Conservation (phyloP, 352 stramenopile species). For the Phytophthora fragariaefolia region DNA sequence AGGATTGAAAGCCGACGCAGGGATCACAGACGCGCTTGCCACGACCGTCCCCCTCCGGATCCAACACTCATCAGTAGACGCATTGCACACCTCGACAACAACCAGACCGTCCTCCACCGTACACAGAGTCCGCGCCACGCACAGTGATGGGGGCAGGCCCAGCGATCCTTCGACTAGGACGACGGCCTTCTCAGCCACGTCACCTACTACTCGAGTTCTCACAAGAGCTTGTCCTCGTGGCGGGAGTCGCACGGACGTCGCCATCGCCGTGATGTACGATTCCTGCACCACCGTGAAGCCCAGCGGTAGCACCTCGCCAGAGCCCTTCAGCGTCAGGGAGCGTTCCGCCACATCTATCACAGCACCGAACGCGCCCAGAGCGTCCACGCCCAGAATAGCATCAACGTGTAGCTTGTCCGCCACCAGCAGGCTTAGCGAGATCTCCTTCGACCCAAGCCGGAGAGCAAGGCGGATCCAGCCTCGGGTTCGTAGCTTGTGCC, state of each 20-base stretch:
- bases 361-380: background rate
- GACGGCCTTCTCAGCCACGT: background rate
- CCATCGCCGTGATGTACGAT: background rate
- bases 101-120: background rate
- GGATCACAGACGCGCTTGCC: background rate
- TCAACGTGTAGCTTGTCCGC: constrained; percentile 1
- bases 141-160: background rate
- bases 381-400: constrained; percentile 1
- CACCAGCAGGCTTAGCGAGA: background rate
- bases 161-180: constrained; percentile 6
- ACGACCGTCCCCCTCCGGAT: constrained; percentile 1
- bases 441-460: background rate
- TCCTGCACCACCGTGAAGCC: constrained; percentile 2
- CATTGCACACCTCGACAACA: constrained; percentile 7
- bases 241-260: background rate
- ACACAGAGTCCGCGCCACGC: constrained; percentile 2
- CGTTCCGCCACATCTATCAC: constrained; percentile 4
- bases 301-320: background rate
- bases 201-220: background rate
- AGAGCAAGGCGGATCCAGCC: background rate
- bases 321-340: constrained; percentile 1
- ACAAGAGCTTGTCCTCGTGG: constrained; percentile 2
- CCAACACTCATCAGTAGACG: constrained; percentile 2
- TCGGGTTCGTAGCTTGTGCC: background rate
- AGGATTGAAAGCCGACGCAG: constrained; percentile 1